phyloP scores from a whole-genome alignment of 83 land plant species.

The Picea mariana region DNA sequence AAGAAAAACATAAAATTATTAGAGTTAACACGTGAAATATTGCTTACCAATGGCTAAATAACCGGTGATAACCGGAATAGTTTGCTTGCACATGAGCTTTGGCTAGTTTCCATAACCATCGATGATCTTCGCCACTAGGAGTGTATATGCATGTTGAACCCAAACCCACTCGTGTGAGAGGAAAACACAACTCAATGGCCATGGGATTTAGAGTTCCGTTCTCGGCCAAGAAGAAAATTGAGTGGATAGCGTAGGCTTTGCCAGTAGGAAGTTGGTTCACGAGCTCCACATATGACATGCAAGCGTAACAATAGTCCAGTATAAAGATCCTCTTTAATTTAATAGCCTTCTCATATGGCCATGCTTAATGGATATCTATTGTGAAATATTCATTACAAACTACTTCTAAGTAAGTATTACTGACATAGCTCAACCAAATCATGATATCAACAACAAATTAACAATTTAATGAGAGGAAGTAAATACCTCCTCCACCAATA shows the following conservation, averaged over 20 bases:
- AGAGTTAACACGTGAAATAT: no score
- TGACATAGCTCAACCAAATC: no score
- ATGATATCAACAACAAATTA: background rate
- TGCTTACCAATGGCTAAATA: background rate
- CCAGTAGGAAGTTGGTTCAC: conserved; percentile 18
- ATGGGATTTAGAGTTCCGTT: conserved; percentile 46
- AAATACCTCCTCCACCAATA: conserved; percentile 20
- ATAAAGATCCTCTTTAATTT: conserved; percentile 31
- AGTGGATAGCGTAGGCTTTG: conserved; percentile 48
- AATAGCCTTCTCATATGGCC: conserved; percentile 31
- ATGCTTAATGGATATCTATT: no score
- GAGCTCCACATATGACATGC: conserved; percentile 32
- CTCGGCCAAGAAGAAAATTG: conserved; percentile 39
- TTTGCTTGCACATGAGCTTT: conserved; percentile 6
- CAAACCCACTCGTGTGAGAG: background rate
- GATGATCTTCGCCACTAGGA: background rate
- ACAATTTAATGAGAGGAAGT: background rate
- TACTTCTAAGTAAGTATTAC: no score
- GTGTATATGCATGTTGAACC: background rate
- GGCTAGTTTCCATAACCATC: conserved; percentile 16
- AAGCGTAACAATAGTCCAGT: conserved; percentile 49
- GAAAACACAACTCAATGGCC: conserved; percentile 62
- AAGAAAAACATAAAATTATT: no score
- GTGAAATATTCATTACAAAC: no score
- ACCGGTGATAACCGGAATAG: conserved; percentile 2